Percentiles rank a stretch among this genome's conserved stretches.
Evolutionary conservation across 306 rosid genomes (phyloP).

Genomic region (Arachis hypogaea): DNA sequence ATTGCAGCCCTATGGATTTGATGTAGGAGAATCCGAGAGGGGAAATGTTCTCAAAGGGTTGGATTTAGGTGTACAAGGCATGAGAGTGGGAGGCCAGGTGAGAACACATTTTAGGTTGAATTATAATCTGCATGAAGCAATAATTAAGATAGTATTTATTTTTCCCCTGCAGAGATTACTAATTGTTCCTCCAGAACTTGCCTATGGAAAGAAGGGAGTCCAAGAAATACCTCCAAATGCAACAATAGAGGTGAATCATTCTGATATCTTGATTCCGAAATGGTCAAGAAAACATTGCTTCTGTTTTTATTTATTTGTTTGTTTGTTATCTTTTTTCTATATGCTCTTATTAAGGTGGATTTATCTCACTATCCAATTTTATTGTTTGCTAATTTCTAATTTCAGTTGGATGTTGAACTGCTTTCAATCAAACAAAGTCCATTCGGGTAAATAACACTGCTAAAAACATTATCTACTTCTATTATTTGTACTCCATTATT

Average conservation of each 20-base stretch:
- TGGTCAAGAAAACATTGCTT: not conserved
- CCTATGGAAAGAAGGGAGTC: conserved; percentile 87
- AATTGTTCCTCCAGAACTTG: conserved; percentile 91
- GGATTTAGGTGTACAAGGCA: conserved; percentile 90
- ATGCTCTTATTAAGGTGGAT: conserved; percentile 19
- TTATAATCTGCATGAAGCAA: conserved; percentile 16
- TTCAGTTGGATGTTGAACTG: conserved; percentile 85
- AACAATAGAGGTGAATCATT: conserved; percentile 75
- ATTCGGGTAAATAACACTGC: conserved; percentile 73
- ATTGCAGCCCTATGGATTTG: conserved; percentile 97
- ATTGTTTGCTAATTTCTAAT: conserved; percentile 37
- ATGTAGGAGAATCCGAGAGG: conserved; percentile 87
- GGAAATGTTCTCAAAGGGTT: conserved; percentile 89
- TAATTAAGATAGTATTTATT: conserved; percentile 19
- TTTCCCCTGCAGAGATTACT: conserved; percentile 65
- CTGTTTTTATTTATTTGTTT: no score
- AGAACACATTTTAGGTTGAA: conserved; percentile 40
- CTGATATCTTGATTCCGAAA: conserved; percentile 26
- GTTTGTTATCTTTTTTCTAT: not conserved
- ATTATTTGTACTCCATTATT: not conserved
- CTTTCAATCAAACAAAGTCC: conserved; percentile 92
- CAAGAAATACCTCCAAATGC: conserved; percentile 98
- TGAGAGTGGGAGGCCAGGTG: conserved; percentile 97
- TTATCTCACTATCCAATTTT: conserved; percentile 34
- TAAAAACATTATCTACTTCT: not conserved